phyloP scores from a whole-genome alignment of 2,329 filamentous ascomycete genomes.

The Paecilomyces sp. region DNA sequence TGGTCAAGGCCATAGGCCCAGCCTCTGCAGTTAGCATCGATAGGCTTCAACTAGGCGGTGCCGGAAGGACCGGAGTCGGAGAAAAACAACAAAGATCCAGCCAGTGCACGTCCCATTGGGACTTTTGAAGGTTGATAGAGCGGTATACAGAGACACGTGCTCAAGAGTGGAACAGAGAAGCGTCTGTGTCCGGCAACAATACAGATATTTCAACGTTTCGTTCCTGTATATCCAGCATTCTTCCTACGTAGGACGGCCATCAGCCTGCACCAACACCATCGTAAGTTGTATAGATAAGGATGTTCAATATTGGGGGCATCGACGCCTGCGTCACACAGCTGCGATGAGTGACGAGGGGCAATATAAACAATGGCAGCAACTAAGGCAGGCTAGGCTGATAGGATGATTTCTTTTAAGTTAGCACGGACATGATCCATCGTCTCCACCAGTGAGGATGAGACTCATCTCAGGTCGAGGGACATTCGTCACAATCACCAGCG shows the following conservation, averaged over 20 bases:
- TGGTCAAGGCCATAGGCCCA: not conserved
- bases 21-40: not conserved
- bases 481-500: not conserved
- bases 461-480: not conserved
- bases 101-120: not conserved
- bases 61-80: not conserved
- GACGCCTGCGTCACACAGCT: not conserved
- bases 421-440: not conserved
- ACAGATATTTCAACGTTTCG: not conserved
- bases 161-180: not conserved
- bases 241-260: not conserved
- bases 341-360: not conserved
- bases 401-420: not conserved
- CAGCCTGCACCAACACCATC: not conserved
- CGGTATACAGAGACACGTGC: not conserved
- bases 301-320: not conserved
- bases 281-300: not conserved
- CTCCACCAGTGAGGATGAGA: not conserved
- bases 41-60: not conserved
- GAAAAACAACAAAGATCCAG: not conserved
- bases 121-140: not conserved
- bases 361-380: not conserved
- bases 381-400: not conserved
- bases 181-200: not conserved
- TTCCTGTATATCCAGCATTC: not conserved